Base-by-base conservation (phyloP, 768 basidiomycete species). In the Omphalotus guepiniiformis region DNA sequence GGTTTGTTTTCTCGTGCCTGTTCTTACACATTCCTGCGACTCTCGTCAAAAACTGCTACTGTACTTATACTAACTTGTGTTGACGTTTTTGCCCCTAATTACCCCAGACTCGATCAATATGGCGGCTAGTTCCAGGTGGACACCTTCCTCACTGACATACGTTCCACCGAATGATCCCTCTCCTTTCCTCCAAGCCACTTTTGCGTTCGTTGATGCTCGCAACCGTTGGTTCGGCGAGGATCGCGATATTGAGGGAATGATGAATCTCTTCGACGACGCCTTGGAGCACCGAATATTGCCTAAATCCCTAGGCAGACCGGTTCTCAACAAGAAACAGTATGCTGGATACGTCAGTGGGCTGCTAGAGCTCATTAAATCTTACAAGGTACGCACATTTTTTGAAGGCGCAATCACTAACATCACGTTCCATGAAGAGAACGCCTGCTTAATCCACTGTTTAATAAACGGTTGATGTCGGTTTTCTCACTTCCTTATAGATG, bases 231-330 rank as follows among this genome's bases (percentile, higher is more conserved):
- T 21, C 29, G 35, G 5, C 35, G 42, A n/a, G 18, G 39, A 32
- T 22, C 16, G 39, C 30, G 50, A 69, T 49, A 39, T 58, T 26
- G 61, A 63, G 19, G 52, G 54, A 12, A 53, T 64, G 41, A 50
- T 64, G 18, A 53, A 57, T 9, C 58, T 62, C 27, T 68, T 70
- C 46, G 64, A 68, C 52, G 59, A 62, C 1, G 41, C 50, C 25
- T 58, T 72, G 7, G 65, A 65, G 35, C 68, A 70, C 47, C 60
- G 63, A 4, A 68, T 67, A 38, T 52, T 71, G 8, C 70, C 70
- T 2, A 51, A 56, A 19, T 63, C 63, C 13, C 50, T 71, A 21
- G 61, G 60, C 35, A 58, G 65, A 38, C 68, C 67, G 8, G 63
- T 69, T 15, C 57, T 68, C 28, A 66, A 60, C 49, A 69, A 67